Conservation (phyloP, 805 yeast species). For the Teunomyces cretensis region DNA sequence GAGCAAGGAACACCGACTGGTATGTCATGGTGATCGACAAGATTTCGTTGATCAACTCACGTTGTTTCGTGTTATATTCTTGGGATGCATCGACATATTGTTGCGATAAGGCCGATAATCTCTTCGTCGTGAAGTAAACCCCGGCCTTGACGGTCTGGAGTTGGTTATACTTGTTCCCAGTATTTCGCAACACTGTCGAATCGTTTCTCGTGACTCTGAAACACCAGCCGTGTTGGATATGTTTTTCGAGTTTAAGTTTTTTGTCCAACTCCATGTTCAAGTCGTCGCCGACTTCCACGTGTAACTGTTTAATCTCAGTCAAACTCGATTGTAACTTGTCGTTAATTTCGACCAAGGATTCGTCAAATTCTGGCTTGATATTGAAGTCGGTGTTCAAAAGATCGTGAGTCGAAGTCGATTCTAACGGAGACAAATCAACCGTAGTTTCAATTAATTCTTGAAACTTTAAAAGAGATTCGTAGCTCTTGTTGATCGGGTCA, state of each 20-base stretch:
- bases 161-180: constrained; percentile 61
- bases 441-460: constrained; percentile 91
- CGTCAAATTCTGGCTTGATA: constrained; percentile 89
- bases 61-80: constrained; percentile 74
- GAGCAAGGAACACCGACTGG: constrained; percentile 68
- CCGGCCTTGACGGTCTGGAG: constrained; percentile 94
- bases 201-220: constrained; percentile 89
- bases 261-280: constrained; percentile 81
- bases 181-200: constrained; percentile 71
- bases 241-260: constrained; percentile 85
- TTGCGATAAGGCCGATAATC: constrained; percentile 57
- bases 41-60: constrained; percentile 78
- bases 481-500: constrained; percentile 50
- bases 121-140: constrained; percentile 79
- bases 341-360: constrained; percentile 61
- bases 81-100: constrained; percentile 58
- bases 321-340: constrained; percentile 54
- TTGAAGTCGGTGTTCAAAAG: constrained; percentile 64
- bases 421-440: constrained; percentile 80
- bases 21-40: constrained; percentile 80
- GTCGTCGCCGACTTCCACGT: constrained; percentile 67
- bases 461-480: constrained; percentile 58
- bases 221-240: constrained; percentile 91
- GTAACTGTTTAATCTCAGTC: constrained; percentile 56
- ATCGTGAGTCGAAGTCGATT: constrained; percentile 41